Base-by-base conservation (phyloP, 352 stramenopile genomes). In the Albugo candida region DNA sequence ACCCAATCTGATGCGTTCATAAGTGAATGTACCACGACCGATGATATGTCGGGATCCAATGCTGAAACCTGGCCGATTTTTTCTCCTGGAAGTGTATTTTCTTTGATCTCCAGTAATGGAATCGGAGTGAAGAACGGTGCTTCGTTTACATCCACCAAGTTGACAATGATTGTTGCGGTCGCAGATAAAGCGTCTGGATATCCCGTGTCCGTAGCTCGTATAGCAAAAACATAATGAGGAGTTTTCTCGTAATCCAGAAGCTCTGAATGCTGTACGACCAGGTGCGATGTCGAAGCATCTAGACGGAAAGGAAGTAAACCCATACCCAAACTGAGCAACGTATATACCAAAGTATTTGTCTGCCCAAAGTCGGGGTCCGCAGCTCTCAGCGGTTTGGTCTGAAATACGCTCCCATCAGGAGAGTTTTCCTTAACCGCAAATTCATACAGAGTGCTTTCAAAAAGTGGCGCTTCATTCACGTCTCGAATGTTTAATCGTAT, bases 111-210 rank as follows among this genome's bases (percentile, higher is more conserved):
- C 4, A 76, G 45, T 0, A 42, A 27, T 1, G 55, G 45, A n/a
- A 58, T 59, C 8, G 60, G 18, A 5, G 53, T 49, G 43, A 78
- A 67, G 12, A 45, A 34, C 12, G 69, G 62, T 0, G 62, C 36
- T 47, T 81, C 69, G 40, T 81, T 81, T 40, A 78, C 62, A 19
- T 81, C 47, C 0, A 66, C 20, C 17, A 81, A 53, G 1, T 52
- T 55, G 0, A 78, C 47, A 13, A 59, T 54, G 1, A 81, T 55
- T 1, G 39, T 13, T 17, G 53, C 51, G 21, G 59, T 52, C 0
- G 61, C 48, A 12, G 55, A 52, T 13, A 81, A 41, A 13, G 58
- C 40, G 1, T 36, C 45, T 18, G 65, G 65, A 41, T 71, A 75
- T 0, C 65, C 62, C 1, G 59, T 48, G 39, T 78, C 66, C 13